Evolutionary conservation across 768 basidiomycete species (phyloP).

Genomic region (Tulasnella sp.): DNA sequence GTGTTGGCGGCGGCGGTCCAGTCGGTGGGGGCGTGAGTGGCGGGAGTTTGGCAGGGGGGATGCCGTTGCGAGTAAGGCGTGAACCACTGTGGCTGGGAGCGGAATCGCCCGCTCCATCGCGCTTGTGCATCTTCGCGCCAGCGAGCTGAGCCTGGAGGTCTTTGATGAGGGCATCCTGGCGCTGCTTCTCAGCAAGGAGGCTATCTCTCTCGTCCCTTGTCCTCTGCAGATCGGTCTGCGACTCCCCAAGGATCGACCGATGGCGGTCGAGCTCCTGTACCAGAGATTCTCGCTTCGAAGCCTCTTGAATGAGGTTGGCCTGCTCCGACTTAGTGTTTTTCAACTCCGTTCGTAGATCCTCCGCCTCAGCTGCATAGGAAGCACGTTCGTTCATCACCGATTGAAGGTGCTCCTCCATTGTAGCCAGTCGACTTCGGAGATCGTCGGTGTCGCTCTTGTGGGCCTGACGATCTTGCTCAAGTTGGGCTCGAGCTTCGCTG

Average conservation of each 20-base stretch:
- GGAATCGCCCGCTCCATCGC: slow-evolving; percentile 29
- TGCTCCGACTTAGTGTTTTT: slow-evolving; percentile 57
- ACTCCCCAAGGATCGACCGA: slow-evolving; percentile 68
- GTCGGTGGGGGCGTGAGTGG: slow-evolving; percentile 86
- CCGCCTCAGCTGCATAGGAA: slow-evolving; percentile 45
- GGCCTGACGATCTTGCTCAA: slow-evolving; percentile 36
- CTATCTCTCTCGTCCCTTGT: slow-evolving; percentile 79
- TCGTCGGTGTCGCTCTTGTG: slow-evolving; percentile 49
- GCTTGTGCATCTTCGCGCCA: slow-evolving; percentile 29
- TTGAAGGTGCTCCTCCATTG: slow-evolving; percentile 52
- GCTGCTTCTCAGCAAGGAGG: slow-evolving; percentile 66
- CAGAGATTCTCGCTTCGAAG: slow-evolving; percentile 69
- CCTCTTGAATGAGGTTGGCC: slow-evolving; percentile 62
- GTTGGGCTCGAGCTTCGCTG: slow-evolving; percentile 43
- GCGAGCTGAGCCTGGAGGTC: slow-evolving; percentile 69
- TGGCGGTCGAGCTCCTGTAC: slow-evolving; percentile 73
- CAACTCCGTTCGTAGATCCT: slow-evolving; percentile 56
- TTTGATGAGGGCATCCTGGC: slow-evolving; percentile 63
- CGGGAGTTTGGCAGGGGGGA: slow-evolving; percentile 72
- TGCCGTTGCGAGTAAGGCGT: slow-evolving; percentile 49
- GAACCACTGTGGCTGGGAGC: slow-evolving; percentile 26
- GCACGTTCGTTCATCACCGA: slow-evolving; percentile 43
- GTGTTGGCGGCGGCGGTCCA: slow-evolving; percentile 79
- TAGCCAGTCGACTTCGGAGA: slow-evolving; percentile 48
- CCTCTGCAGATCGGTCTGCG: slow-evolving; percentile 72